These are phyloP conservation scores for Aquilaria sinensis DNA, from an alignment of 345 rosid genomes.

Conservation along the genomic window DNA sequence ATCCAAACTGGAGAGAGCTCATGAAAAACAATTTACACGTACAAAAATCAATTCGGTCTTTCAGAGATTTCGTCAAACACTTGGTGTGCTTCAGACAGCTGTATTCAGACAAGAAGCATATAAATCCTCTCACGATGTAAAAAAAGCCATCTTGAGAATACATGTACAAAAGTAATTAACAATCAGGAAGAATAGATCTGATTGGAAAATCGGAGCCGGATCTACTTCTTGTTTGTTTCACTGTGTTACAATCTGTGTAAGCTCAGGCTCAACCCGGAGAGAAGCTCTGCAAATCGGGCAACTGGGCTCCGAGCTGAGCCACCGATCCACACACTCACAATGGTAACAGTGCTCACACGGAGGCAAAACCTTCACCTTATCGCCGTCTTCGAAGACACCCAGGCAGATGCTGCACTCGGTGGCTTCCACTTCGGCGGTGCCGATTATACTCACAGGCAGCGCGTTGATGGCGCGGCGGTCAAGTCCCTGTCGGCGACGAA, in stretches of 20 bases:
- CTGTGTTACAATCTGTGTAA: constrained; percentile 1
- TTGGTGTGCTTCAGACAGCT: no score
- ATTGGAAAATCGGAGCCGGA: no score
- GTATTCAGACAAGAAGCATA: no score
- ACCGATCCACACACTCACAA: constrained; percentile 52
- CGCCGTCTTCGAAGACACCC: constrained; percentile 53
- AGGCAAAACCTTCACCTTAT: constrained; percentile 59
- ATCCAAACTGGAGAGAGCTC: no score
- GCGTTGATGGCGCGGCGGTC: constrained; percentile 11
- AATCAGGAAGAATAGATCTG: no score
- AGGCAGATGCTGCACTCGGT: constrained; percentile 66
- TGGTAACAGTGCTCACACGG: constrained; percentile 59
- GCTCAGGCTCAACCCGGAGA: constrained; percentile 18
- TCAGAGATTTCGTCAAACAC: no score
- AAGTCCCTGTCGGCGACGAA: constrained; percentile 7
- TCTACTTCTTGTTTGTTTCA: neutral
- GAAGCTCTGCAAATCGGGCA: constrained; percentile 71
- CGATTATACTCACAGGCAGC: constrained; percentile 12
- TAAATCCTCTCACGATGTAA: no score
- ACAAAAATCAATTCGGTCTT: no score
- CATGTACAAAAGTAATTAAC: no score
- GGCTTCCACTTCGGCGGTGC: neutral
- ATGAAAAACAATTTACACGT: no score
- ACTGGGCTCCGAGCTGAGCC: constrained; percentile 50
- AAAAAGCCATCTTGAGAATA: no score